Conservation (phyloP, 2,329 filamentous ascomycete species). For the Phoma sp. region DNA sequence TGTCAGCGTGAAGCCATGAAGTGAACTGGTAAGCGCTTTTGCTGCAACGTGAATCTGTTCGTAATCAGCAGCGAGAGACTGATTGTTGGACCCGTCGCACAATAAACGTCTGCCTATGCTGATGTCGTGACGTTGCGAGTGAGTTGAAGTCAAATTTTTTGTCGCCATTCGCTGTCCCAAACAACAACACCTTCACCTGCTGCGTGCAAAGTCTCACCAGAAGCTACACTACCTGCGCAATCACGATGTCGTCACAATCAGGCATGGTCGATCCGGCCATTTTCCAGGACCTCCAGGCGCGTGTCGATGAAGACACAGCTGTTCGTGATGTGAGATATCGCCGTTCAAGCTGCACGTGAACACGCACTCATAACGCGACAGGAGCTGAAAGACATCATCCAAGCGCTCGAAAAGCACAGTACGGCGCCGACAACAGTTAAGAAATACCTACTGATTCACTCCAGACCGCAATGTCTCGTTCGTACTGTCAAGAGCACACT, state of each 20-base stretch:
- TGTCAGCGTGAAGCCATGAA: neutral
- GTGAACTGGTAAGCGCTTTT: neutral
- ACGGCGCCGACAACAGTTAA: neutral
- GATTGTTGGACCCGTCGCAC: neutral
- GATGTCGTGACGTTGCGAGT: constrained; percentile 18
- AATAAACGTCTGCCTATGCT: neutral
- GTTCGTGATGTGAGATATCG: constrained; percentile 70
- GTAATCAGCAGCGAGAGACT: neutral
- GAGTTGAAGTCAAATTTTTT: constrained; percentile 16
- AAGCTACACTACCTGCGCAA: neutral
- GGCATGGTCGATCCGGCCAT: constrained; percentile 79
- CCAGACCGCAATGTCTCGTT: constrained; percentile 78
- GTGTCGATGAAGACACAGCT: constrained; percentile 84
- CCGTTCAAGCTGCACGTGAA: constrained; percentile 29
- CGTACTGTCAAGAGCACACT: constrained; percentile 86
- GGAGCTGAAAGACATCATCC: constrained; percentile 80
- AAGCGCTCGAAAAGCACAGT: constrained; percentile 80
- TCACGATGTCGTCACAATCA: constrained; percentile 39
- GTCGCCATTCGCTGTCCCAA: constrained; percentile 7
- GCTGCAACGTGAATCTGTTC: neutral
- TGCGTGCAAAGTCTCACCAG: neutral
- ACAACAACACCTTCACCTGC: constrained; percentile 15
- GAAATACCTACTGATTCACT: constrained; percentile 14
- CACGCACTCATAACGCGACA: constrained; percentile 47
- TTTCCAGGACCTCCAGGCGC: constrained; percentile 84